Base-by-base conservation (phyloP, 192 early-diverging fungal genomes). In the Borealophlyctis nickersoniae region DNA sequence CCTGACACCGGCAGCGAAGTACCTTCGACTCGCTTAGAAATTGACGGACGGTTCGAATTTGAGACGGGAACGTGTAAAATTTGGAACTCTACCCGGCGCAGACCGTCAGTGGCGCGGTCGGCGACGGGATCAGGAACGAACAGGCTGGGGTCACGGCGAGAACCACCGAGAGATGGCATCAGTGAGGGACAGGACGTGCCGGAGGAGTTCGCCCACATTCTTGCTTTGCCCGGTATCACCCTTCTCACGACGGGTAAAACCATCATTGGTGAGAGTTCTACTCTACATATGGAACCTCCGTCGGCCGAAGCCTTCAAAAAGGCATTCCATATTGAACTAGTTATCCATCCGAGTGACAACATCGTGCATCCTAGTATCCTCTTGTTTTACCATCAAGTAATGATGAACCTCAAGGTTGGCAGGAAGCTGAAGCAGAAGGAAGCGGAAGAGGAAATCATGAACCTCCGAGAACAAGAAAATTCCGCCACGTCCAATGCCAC, bases 321-420 rank as follows among this genome's bases (percentile, higher is more conserved):
- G n/a, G 69, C 74, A 24, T 48, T 86, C 7, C 83, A 87, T 67
- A 73, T 82, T 11, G 85, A 88, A 50, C 70, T 90, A 26, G 63
- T 85, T 48, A 81, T 90, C 58, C 83, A 85, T 60, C 69, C 81
- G 33, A 89, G 89, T 50, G 75, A 89, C 49, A 92, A 92, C 60
- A 79, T 74, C 0, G 56, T 92, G 13, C 81, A 88, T 66, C 90
- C 90, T 14, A 81, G 85, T 0, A 67, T 92, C 14, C 76, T 92
- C 0, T 75, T 78, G 3, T 91, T 92, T 59, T 79, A 89, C 45
- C 77, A 82, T 64, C 84, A 90, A n/a, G 71, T 87, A 22, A 74
- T 81, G 3, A 73, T 80, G 13, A 86, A 81, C 16, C 70, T 91
- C 27, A 89, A 86, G 56, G 52, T 88, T 19, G 66, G 66, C 7